Evolutionary conservation across 768 basidiomycete species (phyloP), one percentile per base, ranked within the genome.

Genomic region (Trametes gibbosa): DNA sequence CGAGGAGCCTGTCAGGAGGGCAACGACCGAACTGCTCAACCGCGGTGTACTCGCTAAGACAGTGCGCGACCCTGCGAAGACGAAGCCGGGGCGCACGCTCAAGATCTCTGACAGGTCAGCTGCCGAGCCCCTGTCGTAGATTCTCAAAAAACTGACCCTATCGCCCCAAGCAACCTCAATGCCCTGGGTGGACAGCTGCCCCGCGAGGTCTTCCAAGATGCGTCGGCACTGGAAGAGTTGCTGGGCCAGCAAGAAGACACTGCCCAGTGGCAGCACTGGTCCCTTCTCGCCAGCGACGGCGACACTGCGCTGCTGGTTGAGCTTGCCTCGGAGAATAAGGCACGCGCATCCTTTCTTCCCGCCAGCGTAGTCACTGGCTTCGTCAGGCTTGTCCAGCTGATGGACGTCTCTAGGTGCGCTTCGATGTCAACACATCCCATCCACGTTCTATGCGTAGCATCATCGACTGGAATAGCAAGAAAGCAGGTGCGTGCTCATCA

Each of bases 401-500:
- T 17, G n/a, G 29, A 34, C 48, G 34, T 52, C 39, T 17, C 35
- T 64, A 93, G 92, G 80, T 91, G 23, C 83, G 89, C 47, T 86
- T 95, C 64, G 77, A 77, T 34, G 73, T 95, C 32, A 90, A 95
- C 65, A 82, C 85, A 1, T 75, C 81, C 12, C 78, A 82, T 50
- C 76, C 86, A 13, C 83, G 80, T 61, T 74, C 76, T 5, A 80
- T 84, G 39, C 81, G 86, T 7, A 69, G 76, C 24, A 74, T 70
- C 12, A 74, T 89, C 35, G 90, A 92, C 66, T 92, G 88, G 83
- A 92, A 92, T 64, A 96, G 91, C 72, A 92, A 92, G 75, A 91
- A 92, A 79, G 87, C 89, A 63, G 90, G 92, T 89, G 61, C 55
- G 40, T 37, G 37, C 50, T 14, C 3, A 39, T 39, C 37, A 39